Base-by-base conservation (phyloP, 2,329 filamentous ascomycete genomes). In the Penicillium sp. region DNA sequence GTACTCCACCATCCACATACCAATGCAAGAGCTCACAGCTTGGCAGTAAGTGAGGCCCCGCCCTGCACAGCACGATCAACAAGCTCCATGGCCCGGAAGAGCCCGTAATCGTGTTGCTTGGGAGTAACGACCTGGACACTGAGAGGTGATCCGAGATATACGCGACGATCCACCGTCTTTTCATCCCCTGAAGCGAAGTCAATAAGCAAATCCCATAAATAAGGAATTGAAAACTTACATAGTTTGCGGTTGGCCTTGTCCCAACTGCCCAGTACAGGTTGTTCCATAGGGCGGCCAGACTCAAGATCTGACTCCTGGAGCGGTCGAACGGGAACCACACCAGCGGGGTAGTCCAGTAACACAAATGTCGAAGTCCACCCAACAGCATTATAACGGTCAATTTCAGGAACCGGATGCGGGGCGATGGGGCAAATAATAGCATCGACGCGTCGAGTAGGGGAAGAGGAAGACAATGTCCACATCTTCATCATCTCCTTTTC, bases 301-400 rank as follows among this genome's bases (percentile, higher is more conserved):
- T 79, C 65, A 57, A 85, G 69, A 69, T 88, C 85, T 1, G 61
- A 64, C 48, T 77, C 71, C 0, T 55, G 66, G 47, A 86, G 77
- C 1, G 68, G 65, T 2, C 84, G 72, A 0, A 88, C 78, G 0
- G 85, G 85, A 1, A 88, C 57, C 0, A 68, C 70, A 0, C 81
- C 86, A 2, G 84, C 81, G 0, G 85, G 81, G 62, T 83, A 85
- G 65, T 88, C 85, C 21, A 88, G 68, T 50, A 88, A 62, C 8
- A 87, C 84, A 62, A 85, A 87, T 1, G 76, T 78, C 21, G 77
- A 81, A 1, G 84, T 87, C 64, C 88, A 88, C 53, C 83, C 81
- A 0, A 83, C 80, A 0, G 80, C 81, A 65, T 86, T 86, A 71
- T 83, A 88, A 2, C 79, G 74, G 70, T 88, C 86, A 50, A 86